These are phyloP conservation scores for Hibiscus mutabilis DNA, from an alignment of 345 rosid genomes.

Conservation along the genomic window DNA sequence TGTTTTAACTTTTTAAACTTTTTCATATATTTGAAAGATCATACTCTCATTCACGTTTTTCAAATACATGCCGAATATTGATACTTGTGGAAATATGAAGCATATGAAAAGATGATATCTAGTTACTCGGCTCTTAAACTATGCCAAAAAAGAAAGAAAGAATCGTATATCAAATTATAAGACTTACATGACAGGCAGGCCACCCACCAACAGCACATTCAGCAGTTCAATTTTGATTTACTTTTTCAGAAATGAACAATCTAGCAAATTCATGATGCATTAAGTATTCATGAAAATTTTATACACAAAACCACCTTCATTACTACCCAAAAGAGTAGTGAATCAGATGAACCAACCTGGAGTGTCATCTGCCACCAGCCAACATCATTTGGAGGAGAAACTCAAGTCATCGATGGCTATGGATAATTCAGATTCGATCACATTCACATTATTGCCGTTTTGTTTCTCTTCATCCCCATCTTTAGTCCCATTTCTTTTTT, in stretches of 20 bases:
- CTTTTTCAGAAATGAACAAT: too few species aligned
- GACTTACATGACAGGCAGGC: too few species aligned
- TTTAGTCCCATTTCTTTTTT: slow-evolving; percentile 26
- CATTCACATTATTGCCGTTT: not conserved
- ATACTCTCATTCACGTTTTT: not conserved
- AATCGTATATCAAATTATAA: too few species aligned
- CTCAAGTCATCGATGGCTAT: slow-evolving; percentile 43
- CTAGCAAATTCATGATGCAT: too few species aligned
- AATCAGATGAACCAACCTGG: slow-evolving; percentile 19
- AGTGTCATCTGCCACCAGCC: slow-evolving; percentile 4
- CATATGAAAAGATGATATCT: too few species aligned
- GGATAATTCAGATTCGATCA: slow-evolving; percentile 33
- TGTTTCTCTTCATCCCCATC: slow-evolving; percentile 14
- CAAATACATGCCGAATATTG: too few species aligned
- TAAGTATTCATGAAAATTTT: slow-evolving; percentile 26
- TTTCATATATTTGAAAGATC: not conserved
- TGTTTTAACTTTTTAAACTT: not conserved
- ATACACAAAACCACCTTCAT: slow-evolving; percentile 28
- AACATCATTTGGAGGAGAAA: slow-evolving; percentile 39
- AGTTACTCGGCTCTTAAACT: too few species aligned
- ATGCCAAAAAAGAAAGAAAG: too few species aligned
- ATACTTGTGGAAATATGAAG: too few species aligned
- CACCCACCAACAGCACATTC: too few species aligned
- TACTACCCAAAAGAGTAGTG: slow-evolving; percentile 13
- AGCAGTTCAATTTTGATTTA: too few species aligned